Evolutionary conservation across 2,329 filamentous ascomycete genomes (phyloP).

Genomic region (Helminthosporium solani): DNA sequence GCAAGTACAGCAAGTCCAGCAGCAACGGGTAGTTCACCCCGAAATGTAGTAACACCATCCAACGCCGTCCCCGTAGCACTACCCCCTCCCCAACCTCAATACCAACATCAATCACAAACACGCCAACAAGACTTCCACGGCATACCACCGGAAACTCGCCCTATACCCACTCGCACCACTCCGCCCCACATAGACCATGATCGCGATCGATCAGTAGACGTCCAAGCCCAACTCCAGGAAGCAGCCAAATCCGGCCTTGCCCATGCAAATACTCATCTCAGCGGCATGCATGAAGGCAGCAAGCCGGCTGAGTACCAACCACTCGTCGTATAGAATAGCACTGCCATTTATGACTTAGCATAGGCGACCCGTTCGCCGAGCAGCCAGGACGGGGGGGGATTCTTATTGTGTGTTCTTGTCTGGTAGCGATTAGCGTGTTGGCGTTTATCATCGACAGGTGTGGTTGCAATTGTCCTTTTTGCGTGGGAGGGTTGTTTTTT

Average conservation of each 20-base stretch:
- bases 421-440: too few species aligned
- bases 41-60: conserved; percentile 24
- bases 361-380: too few species aligned
- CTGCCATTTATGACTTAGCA: background rate
- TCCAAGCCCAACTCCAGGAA: conserved; percentile 36
- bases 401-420: too few species aligned
- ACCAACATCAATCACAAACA: conserved; percentile 4
- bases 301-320: conserved; percentile 27
- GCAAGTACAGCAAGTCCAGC: conserved; percentile 33
- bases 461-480: too few species aligned
- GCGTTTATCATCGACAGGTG: too few species aligned
- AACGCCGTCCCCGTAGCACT: conserved; percentile 11
- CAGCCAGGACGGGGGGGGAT: too few species aligned
- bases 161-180: conserved; percentile 24
- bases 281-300: conserved; percentile 10
- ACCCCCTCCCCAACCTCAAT: conserved; percentile 7
- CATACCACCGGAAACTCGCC: conserved; percentile 17
- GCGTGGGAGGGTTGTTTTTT: too few species aligned
- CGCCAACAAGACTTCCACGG: conserved; percentile 17
- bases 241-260: conserved; percentile 37
- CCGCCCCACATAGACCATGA: conserved; percentile 20
- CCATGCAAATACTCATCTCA: conserved; percentile 24
- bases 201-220: conserved; percentile 14
- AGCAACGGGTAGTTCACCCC: conserved; percentile 27
- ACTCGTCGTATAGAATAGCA: conserved; percentile 25